Evolutionary conservation across 2,329 filamentous ascomycete species (phyloP), one percentile per base, ranked within the genome.

Genomic region (Aspergillus fructus): DNA sequence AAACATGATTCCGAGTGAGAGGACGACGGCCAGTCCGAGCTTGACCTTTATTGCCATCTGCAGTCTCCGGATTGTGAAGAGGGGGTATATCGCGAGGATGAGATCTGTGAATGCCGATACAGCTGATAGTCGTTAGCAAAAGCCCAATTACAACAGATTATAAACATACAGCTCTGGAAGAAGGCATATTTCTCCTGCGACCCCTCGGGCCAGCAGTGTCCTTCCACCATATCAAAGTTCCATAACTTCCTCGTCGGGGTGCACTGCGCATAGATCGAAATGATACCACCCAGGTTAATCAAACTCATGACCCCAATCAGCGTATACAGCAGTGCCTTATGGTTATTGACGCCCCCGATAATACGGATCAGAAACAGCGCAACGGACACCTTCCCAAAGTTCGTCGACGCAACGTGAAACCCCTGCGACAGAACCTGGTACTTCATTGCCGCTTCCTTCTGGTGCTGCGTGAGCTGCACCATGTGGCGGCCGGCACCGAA

Each of bases 1-100:
- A 24, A 34, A 61, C 59, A 59, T 23, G 21, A 61, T 34, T 15
- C 59, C 59, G n/a, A 61, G 45, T 12, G 59, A 61, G n/a, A 61
- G 59, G 23, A 61, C 59, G 9, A 43, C 53, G 1, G 53, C 57
- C 3, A 61, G 11, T 1, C 59, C 59, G 39, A 59, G 3, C 30
- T 61, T 61, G 15, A 59, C 54, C 12, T 61, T 61, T 4, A 21
- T 46, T 4, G 59, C 39, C 57, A 61, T 61, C 17, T 61, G 59
- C 13, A 61, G 43, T 3, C 49, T 33, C 23, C 21, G 39, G 30
- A 61, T 59, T 3, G 59, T 61, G 19, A 52, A 50, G 1, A 61
- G 45, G 1, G 59, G 59, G 30, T 61, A 61, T 13, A 61, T 17
- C 3, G 59, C 59, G 4, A 61, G 51, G 12, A 57, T 5, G 1